Evolutionary conservation across 257 asterid genomes (phyloP), one percentile per base, ranked within the genome.

Genomic region (Galeopsis tetrahit): DNA sequence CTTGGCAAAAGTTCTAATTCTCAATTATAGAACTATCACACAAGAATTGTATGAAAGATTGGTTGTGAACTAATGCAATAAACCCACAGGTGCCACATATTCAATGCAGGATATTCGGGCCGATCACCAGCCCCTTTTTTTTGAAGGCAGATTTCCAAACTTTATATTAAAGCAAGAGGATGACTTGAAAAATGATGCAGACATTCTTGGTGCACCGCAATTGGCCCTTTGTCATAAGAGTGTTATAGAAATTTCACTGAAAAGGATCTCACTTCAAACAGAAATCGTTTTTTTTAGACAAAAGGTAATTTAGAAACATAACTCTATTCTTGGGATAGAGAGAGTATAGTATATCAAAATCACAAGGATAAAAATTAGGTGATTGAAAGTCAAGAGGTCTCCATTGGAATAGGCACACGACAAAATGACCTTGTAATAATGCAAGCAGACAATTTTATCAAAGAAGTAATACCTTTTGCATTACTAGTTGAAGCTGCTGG

Each of bases 401-500:
- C 55, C 8, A 28, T 34, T 36, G 31, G 51, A 14, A 48, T 44
- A n/a, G 56, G 52, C 51, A 81, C 13, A 35, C 61, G 57, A 64
- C 60, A 46, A 34, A 13, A 48, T 62, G 59, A 48, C 39, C 53
- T 15, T 46, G 38, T 63, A 68, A 9, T 14, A 59, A 40, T 34
- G 6, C 51, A 72, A n/a, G 49, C 31, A 21, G 36, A 36, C 49
- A 7, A 35, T 11, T 55, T 10, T 33, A 33, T 44, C 5, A 61
- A 11, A 34, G 66, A 73, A 58, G 31, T 51, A 55, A 35, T 86
- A 93, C 97, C 97, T 73, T 87, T 73, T 83, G 87, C 85, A 80
- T 81, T 59, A 82, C 91, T 67, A 51, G 87, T 78, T 85, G 95
- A 74, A 90, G 95, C 82, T 85, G 89, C 83, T 85, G 91, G 74